phyloP scores from a whole-genome alignment of 2,329 filamentous ascomycete genomes.

The Talaromyces pinophilus region DNA sequence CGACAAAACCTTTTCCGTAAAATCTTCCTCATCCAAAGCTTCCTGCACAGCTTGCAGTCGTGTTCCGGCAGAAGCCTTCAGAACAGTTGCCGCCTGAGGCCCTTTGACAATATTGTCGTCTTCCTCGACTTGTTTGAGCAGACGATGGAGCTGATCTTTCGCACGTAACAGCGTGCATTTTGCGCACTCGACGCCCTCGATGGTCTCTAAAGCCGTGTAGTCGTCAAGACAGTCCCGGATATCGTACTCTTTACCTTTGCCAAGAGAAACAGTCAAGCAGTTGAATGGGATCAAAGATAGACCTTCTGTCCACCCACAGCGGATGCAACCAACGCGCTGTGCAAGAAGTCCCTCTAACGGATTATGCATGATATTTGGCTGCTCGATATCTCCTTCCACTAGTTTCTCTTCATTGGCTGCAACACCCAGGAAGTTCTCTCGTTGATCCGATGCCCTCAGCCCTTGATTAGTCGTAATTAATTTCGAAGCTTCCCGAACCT shows the following conservation, averaged over 20 bases:
- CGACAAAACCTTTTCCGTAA: constrained; percentile 66
- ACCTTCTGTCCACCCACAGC: constrained; percentile 83
- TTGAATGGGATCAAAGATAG: constrained; percentile 91
- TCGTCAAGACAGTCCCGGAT: constrained; percentile 78
- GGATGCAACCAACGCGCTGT: constrained; percentile 83
- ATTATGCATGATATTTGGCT: constrained; percentile 56
- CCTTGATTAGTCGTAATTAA: constrained; percentile 47
- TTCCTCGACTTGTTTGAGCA: constrained; percentile 46
- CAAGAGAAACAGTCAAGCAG: constrained; percentile 83
- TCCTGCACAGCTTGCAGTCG: constrained; percentile 67
- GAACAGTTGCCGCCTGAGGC: constrained; percentile 31
- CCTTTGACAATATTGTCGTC: constrained; percentile 32
- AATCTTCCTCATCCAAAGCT: constrained; percentile 77
- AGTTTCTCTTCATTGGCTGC: constrained; percentile 21
- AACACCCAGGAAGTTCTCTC: constrained; percentile 37
- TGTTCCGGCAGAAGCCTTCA: constrained; percentile 46
- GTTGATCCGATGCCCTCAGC: constrained; percentile 41
- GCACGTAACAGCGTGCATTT: constrained; percentile 78
- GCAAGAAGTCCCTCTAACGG: constrained; percentile 86
- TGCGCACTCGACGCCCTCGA: constrained; percentile 85
- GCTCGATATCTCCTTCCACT: constrained; percentile 23
- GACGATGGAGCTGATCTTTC: constrained; percentile 54
- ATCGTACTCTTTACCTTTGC: constrained; percentile 65
- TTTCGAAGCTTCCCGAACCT: constrained; percentile 59
- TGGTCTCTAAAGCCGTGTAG: constrained; percentile 80